Evolutionary conservation across 352 stramenopile species (phyloP), one percentile per base, ranked within the genome.

Genomic region (Phytophthora tubulina): DNA sequence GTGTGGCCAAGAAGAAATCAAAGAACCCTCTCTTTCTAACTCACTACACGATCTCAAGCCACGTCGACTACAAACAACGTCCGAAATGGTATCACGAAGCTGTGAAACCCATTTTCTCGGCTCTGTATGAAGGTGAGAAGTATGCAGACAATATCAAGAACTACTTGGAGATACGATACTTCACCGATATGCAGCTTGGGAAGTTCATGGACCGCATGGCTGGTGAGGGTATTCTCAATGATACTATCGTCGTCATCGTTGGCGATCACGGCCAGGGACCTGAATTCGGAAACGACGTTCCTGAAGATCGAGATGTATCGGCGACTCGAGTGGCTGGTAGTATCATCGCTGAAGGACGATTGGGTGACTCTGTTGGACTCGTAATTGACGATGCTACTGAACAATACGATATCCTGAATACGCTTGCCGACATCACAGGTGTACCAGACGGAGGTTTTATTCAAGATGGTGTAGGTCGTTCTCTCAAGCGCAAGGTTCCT

Each of bases 191-290:
- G 39, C 3, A 53, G 39, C 41, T 62, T n/a, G 54, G 54, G 21
- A 62, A 62, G 39, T 62, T 62, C n/a, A 62, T 62, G 54, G 41
- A 51, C 42, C 54, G 54, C 9, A 62, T 62, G 54, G 54, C 46
- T 15, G 15, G 31, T 1, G 14, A 52, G 14, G 54, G 54, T 13
- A 50, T 62, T 52, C 31, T 62, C 31, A 62, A 62, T n/a, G 54
- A 62, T 14, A 52, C 38, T 9, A 62, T 62, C n/a, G 30, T 62
- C n/a, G 54, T 62, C 14, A 62, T 62, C 32, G 38, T 52, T 6
- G 54, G 54, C 21, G 54, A 62, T 33, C 54, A 62, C 30, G 54
- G 54, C 9, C 54, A 62, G 46, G 54, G 21, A 31, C 54, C 54
- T 31, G 54, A 62, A 36, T 52, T 62, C 44, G 54, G 39, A 9